Evolutionary conservation across 202 grass and related monocot genomes (phyloP), one percentile per base, ranked within the genome.

Genomic region (Schoenoplectus triqueter): DNA sequence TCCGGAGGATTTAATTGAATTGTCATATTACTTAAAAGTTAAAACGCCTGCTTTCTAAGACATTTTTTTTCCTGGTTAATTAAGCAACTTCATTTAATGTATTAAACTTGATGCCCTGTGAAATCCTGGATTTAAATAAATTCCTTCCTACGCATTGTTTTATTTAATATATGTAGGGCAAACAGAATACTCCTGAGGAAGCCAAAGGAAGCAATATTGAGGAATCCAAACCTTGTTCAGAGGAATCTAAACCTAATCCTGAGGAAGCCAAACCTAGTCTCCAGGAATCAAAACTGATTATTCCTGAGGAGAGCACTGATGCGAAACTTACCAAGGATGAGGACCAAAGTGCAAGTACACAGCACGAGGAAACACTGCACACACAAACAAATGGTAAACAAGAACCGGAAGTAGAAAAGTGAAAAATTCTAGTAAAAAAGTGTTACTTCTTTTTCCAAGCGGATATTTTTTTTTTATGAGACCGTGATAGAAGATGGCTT

Each of bases 271-370:
- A 70, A 57, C 64, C 81, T n/a, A 41, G 11, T 86, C 22, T 22
- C 54, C 71, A 64, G 83, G 86, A 95, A 91, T 87, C 86, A 62
- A 95, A 99, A 87, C 86, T 77, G 74, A 92, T 81, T 17, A 66
- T 44, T 46, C 45, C 85, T 1, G 85, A 96, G 64, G 92, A 92
- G 66, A 73, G 76, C 69, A 68, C 17, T 61, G 87, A 92, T 2
- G 84, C 73, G 40, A 92, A 90, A 67, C 56, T 72, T 49, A 84
- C 62, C 69, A 87, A 82, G 69, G 80, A 85, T 70, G 84, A 68
- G 17, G 95, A 89, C 15, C 88, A 85, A 82, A 90, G 52, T 49
- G 69, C 88, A 73, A 87, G 84, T 63, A 86, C 91, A 72, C 80
- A 64, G 1, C 61, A 87, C 0, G 82, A 84, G 48, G 90, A 84